A percentile compares a stretch with the other conserved stretches of the same genome.
Conservation (phyloP, 306 rosid genomes). For the Vicia sativa region DNA sequence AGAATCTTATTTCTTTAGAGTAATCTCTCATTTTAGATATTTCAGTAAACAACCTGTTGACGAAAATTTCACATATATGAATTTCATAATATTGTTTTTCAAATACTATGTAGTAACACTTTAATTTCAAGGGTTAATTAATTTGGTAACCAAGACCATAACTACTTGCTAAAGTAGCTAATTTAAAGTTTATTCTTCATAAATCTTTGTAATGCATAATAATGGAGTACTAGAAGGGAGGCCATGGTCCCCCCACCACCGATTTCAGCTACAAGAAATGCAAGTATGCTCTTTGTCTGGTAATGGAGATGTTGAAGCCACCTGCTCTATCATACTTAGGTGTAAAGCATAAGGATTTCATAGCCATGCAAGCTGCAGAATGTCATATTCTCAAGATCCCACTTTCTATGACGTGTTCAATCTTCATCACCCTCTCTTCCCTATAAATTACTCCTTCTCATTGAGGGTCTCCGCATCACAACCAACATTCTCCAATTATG, state of each 20-base stretch:
- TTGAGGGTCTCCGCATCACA: slow-evolving; percentile 43
- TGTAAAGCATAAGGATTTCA: slow-evolving; percentile 37
- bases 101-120: not conserved
- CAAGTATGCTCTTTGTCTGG: slow-evolving; percentile 20
- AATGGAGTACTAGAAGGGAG: not conserved
- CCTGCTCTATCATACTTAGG: slow-evolving; percentile 35
- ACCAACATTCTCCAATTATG: slow-evolving; percentile 39
- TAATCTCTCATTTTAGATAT: too few species aligned
- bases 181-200: not conserved
- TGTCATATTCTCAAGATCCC: slow-evolving; percentile 41
- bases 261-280: not conserved
- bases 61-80: not conserved
- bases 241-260: slow-evolving; percentile 31
- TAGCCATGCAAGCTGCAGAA: slow-evolving; percentile 56
- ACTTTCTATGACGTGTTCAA: slow-evolving; percentile 43
- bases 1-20: too few species aligned
- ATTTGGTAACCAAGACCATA: not conserved
- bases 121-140: too few species aligned
- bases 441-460: slow-evolving; percentile 29
- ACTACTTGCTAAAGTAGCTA: not conserved
- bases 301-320: slow-evolving; percentile 35
- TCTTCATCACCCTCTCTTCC: not conserved
- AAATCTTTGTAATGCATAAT: not conserved
- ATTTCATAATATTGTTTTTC: not conserved
- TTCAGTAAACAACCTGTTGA: not conserved